These are phyloP conservation scores for Pichia nakasei DNA, from an alignment of 805 yeast genomes.

Conservation along the genomic window DNA sequence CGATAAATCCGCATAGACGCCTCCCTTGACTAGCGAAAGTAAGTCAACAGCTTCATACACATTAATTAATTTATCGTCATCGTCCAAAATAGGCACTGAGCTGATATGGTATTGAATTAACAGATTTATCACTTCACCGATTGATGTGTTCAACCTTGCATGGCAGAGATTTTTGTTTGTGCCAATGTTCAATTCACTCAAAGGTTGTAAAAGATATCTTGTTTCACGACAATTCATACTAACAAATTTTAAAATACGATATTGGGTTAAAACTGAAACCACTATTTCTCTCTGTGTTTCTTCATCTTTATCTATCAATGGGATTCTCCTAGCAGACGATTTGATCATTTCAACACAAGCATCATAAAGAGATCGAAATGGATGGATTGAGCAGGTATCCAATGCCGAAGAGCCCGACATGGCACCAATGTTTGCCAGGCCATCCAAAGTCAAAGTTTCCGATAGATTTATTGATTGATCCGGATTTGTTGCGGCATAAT, in stretches of 20 bases:
- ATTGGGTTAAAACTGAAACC: conserved; percentile 90
- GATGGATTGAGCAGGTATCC: conserved; percentile 84
- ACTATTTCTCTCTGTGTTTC: conserved; percentile 89
- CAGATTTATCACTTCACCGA: conserved; percentile 81
- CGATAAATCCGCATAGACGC: conserved; percentile 82
- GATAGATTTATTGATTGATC: conserved; percentile 74
- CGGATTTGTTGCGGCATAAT: conserved; percentile 73
- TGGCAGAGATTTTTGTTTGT: conserved; percentile 52
- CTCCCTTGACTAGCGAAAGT: conserved; percentile 85
- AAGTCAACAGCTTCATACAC: conserved; percentile 97
- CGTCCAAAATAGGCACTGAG: conserved; percentile 87
- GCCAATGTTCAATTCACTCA: conserved; percentile 61
- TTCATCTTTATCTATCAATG: conserved; percentile 89
- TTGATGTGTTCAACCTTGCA: conserved; percentile 86
- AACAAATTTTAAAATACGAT: conserved; percentile 89
- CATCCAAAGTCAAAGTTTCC: conserved; percentile 77
- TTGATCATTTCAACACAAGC: conserved; percentile 90
- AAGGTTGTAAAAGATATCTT: conserved; percentile 66
- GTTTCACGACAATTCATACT: conserved; percentile 95
- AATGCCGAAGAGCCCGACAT: conserved; percentile 74
- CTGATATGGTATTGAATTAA: conserved; percentile 76
- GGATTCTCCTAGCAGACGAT: conserved; percentile 85
- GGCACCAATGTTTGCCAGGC: conserved; percentile 76
- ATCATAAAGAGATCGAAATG: conserved; percentile 79
- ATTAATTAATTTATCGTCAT: conserved; percentile 56